These are phyloP conservation scores for Podospora pseudoanserina DNA, from an alignment of 495 filamentous ascomycete species.

Conservation along the genomic window DNA sequence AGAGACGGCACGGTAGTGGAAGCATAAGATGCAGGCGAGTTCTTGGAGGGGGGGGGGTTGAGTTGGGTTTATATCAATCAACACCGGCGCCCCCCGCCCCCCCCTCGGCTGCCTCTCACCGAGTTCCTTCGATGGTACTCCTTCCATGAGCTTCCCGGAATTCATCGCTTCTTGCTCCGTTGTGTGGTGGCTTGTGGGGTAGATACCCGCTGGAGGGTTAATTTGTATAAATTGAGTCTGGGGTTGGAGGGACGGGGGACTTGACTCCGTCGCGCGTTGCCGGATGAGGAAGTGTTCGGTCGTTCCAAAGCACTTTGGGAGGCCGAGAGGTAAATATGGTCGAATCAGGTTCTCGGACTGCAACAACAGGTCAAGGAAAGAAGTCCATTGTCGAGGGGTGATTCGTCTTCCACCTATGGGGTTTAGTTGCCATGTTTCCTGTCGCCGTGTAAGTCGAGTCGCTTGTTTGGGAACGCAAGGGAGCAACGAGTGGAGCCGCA, in stretches of 20 bases:
- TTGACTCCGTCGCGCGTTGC: background rate
- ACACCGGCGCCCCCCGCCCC: too few relatives aligned
- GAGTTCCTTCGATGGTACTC: background rate
- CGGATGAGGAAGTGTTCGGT: background rate
- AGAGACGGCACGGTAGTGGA: slow-evolving; percentile 16
- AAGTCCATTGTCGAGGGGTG: background rate
- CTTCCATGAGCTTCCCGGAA: background rate
- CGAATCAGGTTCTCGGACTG: background rate
- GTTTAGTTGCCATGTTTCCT: background rate
- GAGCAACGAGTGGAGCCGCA: background rate
- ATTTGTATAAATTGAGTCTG: slow-evolving; percentile 1
- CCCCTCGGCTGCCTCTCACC: background rate
- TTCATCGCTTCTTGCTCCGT: background rate
- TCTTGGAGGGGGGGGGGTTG: too few relatives aligned
- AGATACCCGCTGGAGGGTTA: background rate
- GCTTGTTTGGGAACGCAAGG: background rate
- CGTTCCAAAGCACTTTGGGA: too few relatives aligned
- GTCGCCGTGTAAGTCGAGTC: background rate
- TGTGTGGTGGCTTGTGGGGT: slow-evolving; percentile 9
- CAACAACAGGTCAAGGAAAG: background rate
- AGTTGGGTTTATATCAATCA: background rate
- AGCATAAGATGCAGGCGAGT: background rate
- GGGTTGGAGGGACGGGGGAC: background rate
- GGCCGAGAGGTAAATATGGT: background rate
- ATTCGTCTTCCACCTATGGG: background rate